Evolutionary conservation across 2,329 filamentous ascomycete species (phyloP), one percentile per base, ranked within the genome.

Genomic region (Cordyceps tenuipes): DNA sequence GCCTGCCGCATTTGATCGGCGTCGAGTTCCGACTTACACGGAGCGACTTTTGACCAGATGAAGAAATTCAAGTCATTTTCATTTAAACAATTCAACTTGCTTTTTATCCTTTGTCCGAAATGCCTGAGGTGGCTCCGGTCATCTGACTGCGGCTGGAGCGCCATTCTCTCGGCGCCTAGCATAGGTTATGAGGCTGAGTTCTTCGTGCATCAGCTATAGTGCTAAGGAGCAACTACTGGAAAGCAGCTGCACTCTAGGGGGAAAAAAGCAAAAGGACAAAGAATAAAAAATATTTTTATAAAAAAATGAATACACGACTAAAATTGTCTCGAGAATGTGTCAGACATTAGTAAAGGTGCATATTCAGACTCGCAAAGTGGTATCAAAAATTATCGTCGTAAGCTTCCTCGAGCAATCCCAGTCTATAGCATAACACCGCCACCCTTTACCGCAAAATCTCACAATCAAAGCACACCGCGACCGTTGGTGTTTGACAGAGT

Each of bases 351-450:
- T 29, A 41, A 26, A 26, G 29, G 19, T 29, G 54, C 44, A 17
- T 41, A 39, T 29, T 13, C 31, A 57, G 44, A 56, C 46, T 57
- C 44, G 54, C 54, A 51, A 58, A 51, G 36, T 51, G 55, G 55
- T 58, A 58, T 58, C 55, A 58, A 58, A 36, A 58, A n/a, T 43
- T 23, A 10, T 31, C n/a, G 23, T 50, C 23, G 46, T 19, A 19
- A 10, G 43, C 26, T 47, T 19, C 17, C 10, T 43, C 26, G 31
- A 56, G 43, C 43, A 26, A 47, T 49, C 34, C 54, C 54, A 49
- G 31, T 49, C 54, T 31, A 57, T 49, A 34, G 48, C 44, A 49
- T 57, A 48, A 39, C 44, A 36, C 41, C 9, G 10, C 44, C n/a
- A 39, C 29, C 21, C 52, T 34, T 36, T 17, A 46, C 39, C 17